A percentile compares a stretch with the other conserved stretches of the same genome.
These are phyloP conservation scores for Cercophora newfieldiana DNA, from an alignment of 495 filamentous ascomycete species.

Conservation along the genomic window DNA sequence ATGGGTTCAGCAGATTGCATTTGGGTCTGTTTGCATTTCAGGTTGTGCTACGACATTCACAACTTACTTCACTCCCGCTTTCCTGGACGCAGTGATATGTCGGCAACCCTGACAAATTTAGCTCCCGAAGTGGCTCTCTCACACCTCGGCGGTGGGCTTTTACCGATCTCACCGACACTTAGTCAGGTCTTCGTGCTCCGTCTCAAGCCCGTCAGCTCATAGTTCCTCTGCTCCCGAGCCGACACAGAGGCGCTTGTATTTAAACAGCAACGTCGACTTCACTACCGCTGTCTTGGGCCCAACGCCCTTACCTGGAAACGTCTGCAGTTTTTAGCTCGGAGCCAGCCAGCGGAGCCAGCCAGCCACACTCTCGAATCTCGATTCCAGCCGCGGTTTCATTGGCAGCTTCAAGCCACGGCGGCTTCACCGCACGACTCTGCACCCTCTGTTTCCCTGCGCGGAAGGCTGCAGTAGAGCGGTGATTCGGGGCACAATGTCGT, in stretches of 20 bases:
- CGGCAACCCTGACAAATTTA: neutral
- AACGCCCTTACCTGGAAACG: no score
- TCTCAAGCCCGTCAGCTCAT: neutral
- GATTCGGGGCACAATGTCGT: neutral
- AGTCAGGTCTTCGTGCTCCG: neutral
- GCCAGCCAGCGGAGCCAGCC: neutral
- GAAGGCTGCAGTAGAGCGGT: neutral
- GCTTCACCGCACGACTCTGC: neutral
- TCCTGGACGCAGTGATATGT: neutral
- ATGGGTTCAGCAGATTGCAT: no score
- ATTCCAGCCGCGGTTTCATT: neutral
- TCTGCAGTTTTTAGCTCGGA: neutral
- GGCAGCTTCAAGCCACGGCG: neutral
- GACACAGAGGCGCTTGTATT: no score
- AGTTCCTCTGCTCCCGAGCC: no score
- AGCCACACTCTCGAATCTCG: neutral
- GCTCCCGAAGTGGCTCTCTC: neutral
- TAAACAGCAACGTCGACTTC: neutral
- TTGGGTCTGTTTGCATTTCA: no score
- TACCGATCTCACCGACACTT: neutral
- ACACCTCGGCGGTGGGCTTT: neutral
- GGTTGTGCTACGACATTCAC: no score
- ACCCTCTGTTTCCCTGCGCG: neutral
- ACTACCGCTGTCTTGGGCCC: neutral
- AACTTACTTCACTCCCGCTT: no score